Percentiles rank a stretch among this genome's conserved stretches.
Conservation (phyloP, 2,329 filamentous ascomycete species). For the Penicillium vulpinum region DNA sequence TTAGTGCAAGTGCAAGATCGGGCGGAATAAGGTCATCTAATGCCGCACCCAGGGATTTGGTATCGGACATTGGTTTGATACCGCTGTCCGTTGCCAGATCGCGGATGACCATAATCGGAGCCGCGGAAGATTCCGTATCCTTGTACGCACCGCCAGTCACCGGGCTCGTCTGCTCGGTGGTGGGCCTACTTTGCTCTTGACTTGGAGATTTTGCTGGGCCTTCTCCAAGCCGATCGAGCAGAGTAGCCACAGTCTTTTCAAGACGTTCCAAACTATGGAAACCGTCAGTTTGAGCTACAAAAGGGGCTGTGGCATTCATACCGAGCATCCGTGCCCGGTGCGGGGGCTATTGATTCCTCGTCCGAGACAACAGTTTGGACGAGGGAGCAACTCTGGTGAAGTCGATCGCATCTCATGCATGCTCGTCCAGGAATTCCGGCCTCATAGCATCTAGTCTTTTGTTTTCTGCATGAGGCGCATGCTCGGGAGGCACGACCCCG, state of each 20-base stretch:
- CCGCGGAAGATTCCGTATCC: constrained; percentile 18
- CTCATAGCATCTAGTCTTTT: constrained; percentile 47
- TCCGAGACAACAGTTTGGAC: constrained; percentile 1
- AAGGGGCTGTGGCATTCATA: constrained; percentile 1
- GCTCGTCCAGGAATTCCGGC: constrained; percentile 28
- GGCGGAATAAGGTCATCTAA: constrained; percentile 22
- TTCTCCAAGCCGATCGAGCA: constrained; percentile 21
- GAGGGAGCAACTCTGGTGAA: constrained; percentile 40
- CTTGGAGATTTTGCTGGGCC: constrained; percentile 5
- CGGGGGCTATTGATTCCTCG: constrained; percentile 1
- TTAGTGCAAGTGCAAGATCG: constrained; percentile 32
- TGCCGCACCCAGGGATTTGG: constrained; percentile 8
- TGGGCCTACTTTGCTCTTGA: constrained; percentile 6
- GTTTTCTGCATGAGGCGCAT: constrained; percentile 42
- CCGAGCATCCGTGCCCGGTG: constrained; percentile 18
- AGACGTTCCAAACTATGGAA: constrained; percentile 17
- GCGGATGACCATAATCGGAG: constrained; percentile 22
- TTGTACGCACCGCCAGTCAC: constrained; percentile 11
- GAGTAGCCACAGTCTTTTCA: constrained; percentile 17
- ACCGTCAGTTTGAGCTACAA: background rate
- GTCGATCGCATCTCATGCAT: constrained; percentile 42
- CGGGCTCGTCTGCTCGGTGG: constrained; percentile 13
- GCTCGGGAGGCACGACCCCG: constrained; percentile 33
- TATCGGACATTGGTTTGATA: constrained; percentile 11
- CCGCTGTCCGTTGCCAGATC: constrained; percentile 20